These are phyloP conservation scores for Apiotrichum montevideense DNA, from an alignment of 1,284 basidiomycete species.

Conservation along the genomic window DNA sequence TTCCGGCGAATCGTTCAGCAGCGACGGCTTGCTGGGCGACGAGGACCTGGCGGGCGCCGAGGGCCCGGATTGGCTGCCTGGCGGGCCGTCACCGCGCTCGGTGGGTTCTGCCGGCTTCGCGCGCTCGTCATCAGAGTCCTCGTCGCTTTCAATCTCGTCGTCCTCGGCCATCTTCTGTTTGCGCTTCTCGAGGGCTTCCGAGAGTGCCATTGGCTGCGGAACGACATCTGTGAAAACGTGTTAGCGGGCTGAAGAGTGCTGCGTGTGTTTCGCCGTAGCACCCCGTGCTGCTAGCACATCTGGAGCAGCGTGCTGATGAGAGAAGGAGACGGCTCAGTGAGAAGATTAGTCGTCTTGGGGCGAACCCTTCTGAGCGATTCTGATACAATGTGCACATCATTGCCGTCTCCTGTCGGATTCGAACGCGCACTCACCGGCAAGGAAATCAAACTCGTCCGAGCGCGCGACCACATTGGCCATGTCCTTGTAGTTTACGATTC, in stretches of 20 bases:
- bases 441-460: conserved; percentile 43
- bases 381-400: conserved; percentile 34
- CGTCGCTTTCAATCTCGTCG: neutral
- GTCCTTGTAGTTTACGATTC: conserved; percentile 47
- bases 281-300: conserved; percentile 4
- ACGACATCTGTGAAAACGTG: conserved; percentile 30
- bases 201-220: conserved; percentile 37
- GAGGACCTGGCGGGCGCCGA: neutral
- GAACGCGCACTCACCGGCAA: conserved; percentile 31
- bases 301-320: neutral
- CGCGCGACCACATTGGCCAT: conserved; percentile 39
- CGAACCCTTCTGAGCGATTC: conserved; percentile 21
- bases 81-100: neutral
- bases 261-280: too few species aligned
- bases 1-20: conserved; percentile 17
- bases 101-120: neutral
- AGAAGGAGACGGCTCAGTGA: conserved; percentile 30
- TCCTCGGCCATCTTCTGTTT: conserved; percentile 15
- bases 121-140: neutral
- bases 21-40: neutral
- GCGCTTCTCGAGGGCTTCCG: conserved; percentile 36
- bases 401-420: conserved; percentile 1
- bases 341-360: conserved; percentile 39
- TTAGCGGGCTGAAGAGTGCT: neutral
- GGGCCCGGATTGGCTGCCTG: neutral